Conservation (phyloP, 495 filamentous ascomycete species). For the Podospora conica region DNA sequence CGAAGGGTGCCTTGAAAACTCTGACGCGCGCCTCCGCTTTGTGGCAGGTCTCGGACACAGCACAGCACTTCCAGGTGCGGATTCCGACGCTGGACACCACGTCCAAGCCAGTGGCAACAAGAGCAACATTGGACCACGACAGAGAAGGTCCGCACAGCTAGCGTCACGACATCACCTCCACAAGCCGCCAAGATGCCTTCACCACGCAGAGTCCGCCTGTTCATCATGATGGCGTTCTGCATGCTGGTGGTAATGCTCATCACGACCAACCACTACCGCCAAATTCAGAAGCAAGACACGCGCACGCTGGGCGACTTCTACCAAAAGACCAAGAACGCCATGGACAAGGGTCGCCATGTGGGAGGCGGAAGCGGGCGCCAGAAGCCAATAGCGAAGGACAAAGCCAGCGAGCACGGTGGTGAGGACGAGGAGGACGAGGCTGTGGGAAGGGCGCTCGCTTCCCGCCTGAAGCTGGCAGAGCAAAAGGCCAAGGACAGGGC, state of each 20-base stretch:
- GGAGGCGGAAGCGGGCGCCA: constrained; percentile 20
- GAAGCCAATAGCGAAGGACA: constrained; percentile 28
- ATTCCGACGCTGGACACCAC: too few relatives aligned
- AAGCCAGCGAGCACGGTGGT: constrained; percentile 39
- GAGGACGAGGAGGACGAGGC: constrained; percentile 43
- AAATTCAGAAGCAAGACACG: constrained; percentile 29
- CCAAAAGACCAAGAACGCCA: constrained; percentile 46
- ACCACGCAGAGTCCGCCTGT: constrained; percentile 56
- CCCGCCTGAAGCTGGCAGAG: constrained; percentile 43
- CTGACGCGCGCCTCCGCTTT: too few relatives aligned
- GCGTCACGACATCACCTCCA: not conserved
- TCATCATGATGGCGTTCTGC: constrained; percentile 52
- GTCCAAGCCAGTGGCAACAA: not conserved
- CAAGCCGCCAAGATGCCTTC: constrained; percentile 59
- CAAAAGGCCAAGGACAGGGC: constrained; percentile 51
- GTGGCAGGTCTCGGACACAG: too few relatives aligned
- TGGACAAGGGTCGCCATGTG: constrained; percentile 28
- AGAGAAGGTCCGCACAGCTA: not conserved
- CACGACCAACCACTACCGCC: constrained; percentile 45
- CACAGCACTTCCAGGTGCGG: too few relatives aligned
- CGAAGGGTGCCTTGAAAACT: too few relatives aligned
- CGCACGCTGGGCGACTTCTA: constrained; percentile 47
- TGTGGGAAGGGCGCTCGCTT: constrained; percentile 37
- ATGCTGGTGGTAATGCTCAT: constrained; percentile 56
- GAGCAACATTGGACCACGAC: not conserved